These are phyloP conservation scores for Cenchrus purpureus DNA, from an alignment of 176 grass and related monocot species.

Conservation along the genomic window DNA sequence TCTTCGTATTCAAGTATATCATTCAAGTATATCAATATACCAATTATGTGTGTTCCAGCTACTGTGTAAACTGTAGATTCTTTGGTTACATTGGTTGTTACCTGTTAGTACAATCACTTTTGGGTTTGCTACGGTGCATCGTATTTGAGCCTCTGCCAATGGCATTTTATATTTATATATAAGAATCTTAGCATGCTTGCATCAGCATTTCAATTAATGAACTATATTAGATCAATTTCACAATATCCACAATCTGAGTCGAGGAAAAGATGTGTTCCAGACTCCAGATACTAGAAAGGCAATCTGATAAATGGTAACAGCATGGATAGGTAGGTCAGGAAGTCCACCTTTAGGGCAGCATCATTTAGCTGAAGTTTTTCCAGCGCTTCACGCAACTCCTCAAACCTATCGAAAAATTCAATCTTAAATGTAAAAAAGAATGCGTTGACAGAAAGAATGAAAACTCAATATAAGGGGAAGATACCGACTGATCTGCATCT, in stretches of 20 bases:
- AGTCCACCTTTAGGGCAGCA: conserved; percentile 81
- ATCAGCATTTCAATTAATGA: conserved; percentile 29
- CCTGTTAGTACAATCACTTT: conserved; percentile 20
- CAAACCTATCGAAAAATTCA: conserved; percentile 62
- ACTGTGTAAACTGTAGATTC: conserved; percentile 12
- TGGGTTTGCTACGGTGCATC: background rate
- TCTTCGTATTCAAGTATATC: conserved; percentile 20
- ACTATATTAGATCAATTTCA: conserved; percentile 38
- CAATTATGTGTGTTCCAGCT: background rate
- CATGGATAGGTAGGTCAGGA: conserved; percentile 34
- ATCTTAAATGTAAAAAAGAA: conserved; percentile 21
- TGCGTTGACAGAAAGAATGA: conserved; percentile 20
- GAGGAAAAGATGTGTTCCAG: background rate
- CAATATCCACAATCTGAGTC: background rate
- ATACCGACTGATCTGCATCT: conserved; percentile 86
- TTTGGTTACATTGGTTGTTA: conserved; percentile 7
- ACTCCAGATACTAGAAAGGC: conserved; percentile 29
- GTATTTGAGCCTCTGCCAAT: background rate
- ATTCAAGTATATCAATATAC: conserved; percentile 23
- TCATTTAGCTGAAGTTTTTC: conserved; percentile 97
- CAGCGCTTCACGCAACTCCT: conserved; percentile 88
- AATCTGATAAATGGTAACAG: conserved; percentile 22
- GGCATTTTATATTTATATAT: conserved; percentile 14
- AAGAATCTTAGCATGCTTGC: background rate
- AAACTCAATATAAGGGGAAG: conserved; percentile 38